Evolutionary conservation across 495 filamentous ascomycete genomes (phyloP), one percentile per base, ranked within the genome.

Genomic region (Talaromyces proteolyticus): DNA sequence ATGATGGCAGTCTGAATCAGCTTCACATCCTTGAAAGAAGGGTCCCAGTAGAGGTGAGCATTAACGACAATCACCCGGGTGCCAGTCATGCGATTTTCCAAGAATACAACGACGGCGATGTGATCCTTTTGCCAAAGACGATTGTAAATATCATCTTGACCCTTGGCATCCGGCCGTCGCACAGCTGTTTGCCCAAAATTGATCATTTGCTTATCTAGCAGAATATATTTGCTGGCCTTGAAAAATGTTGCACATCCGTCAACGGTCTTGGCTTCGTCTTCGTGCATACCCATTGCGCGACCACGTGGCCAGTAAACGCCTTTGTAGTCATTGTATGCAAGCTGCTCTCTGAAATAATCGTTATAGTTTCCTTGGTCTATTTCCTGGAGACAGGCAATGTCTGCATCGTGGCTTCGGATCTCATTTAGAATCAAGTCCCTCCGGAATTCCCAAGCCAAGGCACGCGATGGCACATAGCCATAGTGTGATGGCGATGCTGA

Each of bases 231-330:
- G 69, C 77, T 87, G 53, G 75, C 79, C 68, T 95, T 98, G 77
- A 88, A 97, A 66, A 98, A 96, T 24, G 88, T 92, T 24, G 93
- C 93, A 66, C 93, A 98, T 16, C 93, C 93, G 71, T 98, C 93
- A 4, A 98, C 91, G 14, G 70, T 64, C 59, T 85, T 88, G 11
- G 89, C 87, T 48, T 97, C 90, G 55, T 85, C 87, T 59, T 91
- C 88, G 25, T 80, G 79, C 88, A 97, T 92, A 14, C 91, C 95
- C 73, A 86, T 86, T 20, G 90, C 86, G 58, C 93, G 80, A 46
- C 83, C 79, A 62, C 92, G 88, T 2, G 89, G 86, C 77, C 86
- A 95, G 65, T 88, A 96, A 2, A 95, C 80, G 37, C 94, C 92
- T 64, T 88, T 93, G 75, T 97, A 98, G 54, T 88, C 89, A 44